Base-by-base conservation (phyloP, 2,329 filamentous ascomycete genomes). In the Arthrocladium fulminans region DNA sequence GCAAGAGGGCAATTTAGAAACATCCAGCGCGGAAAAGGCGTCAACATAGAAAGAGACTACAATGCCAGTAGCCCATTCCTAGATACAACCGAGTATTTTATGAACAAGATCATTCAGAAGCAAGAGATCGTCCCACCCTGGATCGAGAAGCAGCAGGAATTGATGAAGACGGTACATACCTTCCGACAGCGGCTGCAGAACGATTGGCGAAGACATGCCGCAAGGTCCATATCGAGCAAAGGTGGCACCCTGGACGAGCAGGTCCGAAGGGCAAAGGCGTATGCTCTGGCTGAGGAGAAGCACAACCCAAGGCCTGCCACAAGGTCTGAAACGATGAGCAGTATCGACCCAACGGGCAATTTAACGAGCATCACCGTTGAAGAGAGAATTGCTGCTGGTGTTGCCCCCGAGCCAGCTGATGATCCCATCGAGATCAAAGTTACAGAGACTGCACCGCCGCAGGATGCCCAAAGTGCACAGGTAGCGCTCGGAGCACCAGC, bases 81-180 rank as follows among this genome's bases (percentile, higher is more conserved):
- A 49, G 88, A 97, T 61, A 97, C 90, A 0, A 97, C 92, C 0
- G 90, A 97, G 66, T 96, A 96, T 64, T 86, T 97, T 59, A 84
- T 97, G 84, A 97, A 98, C 68, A 92, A 94, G 68, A 96, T 97
- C 72, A 96, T 98, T 54, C 86, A 96, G 68, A 84, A 85, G 50
- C 92, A 98, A 66, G 89, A 95, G 17, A 86, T 97, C 51, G 87
- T 94, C 0, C 92, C 92, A 1, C 90, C 90, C 0, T 98, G 92
- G 92, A 97, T 98, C 51, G 92, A 98, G 67, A 97, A 96, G 68
- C 92, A 98, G 65, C 90, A 97, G 63, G 88, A 96, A 60, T 71
- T 97, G 4, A 75, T 81, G 9, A 80, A 79, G 51, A 77, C 85
- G 0, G 76, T 82, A 1, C 75, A 73, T 10, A 73, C 74, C 1